Evolutionary conservation across 495 filamentous ascomycete species (phyloP).

Genomic region (Hypoxylon trugodes): DNA sequence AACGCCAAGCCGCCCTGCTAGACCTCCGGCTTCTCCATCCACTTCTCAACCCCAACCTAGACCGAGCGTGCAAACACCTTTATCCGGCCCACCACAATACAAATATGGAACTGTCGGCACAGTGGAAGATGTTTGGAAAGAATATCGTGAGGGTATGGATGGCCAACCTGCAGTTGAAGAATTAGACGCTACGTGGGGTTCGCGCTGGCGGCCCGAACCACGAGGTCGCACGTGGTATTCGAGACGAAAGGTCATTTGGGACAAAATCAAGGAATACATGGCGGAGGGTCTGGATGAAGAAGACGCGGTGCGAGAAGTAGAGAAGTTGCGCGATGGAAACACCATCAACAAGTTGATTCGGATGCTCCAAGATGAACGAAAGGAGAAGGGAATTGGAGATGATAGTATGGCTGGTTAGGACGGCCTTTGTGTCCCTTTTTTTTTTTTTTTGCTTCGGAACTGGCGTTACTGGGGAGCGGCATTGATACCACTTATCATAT

Average conservation of each 20-base stretch:
- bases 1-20: conserved; percentile 41
- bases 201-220: conserved; percentile 47
- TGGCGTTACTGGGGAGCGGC: conserved; percentile 39
- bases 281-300: conserved; percentile 45
- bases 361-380: conserved; percentile 47
- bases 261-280: conserved; percentile 47
- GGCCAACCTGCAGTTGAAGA: conserved; percentile 47
- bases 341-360: conserved; percentile 48
- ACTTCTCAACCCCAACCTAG: conserved; percentile 32
- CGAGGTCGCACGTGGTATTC: conserved; percentile 49
- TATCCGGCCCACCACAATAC: conserved; percentile 41
- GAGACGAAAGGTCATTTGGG: conserved; percentile 48
- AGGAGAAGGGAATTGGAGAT: conserved; percentile 42
- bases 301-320: conserved; percentile 43
- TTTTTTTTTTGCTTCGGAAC: conserved; percentile 26
- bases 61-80: conserved; percentile 30
- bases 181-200: conserved; percentile 44
- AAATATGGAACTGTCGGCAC: conserved; percentile 45
- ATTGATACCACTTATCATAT: conserved; percentile 43
- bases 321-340: conserved; percentile 43
- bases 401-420: conserved; percentile 32
- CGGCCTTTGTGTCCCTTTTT: no score
- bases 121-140: conserved; percentile 47
- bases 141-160: conserved; percentile 47
- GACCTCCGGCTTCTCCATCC: conserved; percentile 35